Base-by-base conservation (phyloP, 2,329 filamentous ascomycete genomes). In the Alternaria sp. region DNA sequence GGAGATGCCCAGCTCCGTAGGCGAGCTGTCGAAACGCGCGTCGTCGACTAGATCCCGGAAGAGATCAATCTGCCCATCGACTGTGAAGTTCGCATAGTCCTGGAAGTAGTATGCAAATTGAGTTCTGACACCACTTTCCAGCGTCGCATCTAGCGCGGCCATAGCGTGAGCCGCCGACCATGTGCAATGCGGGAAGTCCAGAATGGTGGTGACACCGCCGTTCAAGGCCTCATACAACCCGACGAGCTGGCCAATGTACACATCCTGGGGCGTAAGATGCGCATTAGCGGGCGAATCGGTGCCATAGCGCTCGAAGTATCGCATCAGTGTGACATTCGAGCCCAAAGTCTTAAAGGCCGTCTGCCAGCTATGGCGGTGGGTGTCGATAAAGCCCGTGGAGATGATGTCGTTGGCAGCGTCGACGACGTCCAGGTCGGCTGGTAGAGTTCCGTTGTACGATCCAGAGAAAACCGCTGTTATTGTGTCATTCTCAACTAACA, bases 331-430 rank as follows among this genome's bases (percentile, higher is more conserved):
- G 0, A 82, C 83, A 65, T 88, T 86, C 8, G 84, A 82, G 1
- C 64, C 82, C 1, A 88, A 66, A 0, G 85, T 86, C 66, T 85
- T 85, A 66, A 83, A 83, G 1, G 79, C 83, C 0, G 86, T 87
- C 67, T 87, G 84, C 86, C 85, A 69, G 46, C 65, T 28, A 46
- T 74, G 71, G 2, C 82, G 81, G 64, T 88, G 86, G 0, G 85
- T 87, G 71, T 87, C 84, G 59, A 88, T 78, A 71, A 88, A 87
- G 9, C 86, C 85, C 0, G 85, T 84, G 0, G 81, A 81, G 53
- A 87, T 78, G 59, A 87, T 87, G 65, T 85, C 83, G 57, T 79
- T 76, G 0, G 78, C 78, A 18, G 79, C 79, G 57, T 86, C 80
- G 12, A 87, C 70, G 1, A 80, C 60, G 51, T 85, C 79, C 25